These are phyloP conservation scores for Astraeus odoratus DNA, from an alignment of 768 basidiomycete genomes.

Conservation along the genomic window DNA sequence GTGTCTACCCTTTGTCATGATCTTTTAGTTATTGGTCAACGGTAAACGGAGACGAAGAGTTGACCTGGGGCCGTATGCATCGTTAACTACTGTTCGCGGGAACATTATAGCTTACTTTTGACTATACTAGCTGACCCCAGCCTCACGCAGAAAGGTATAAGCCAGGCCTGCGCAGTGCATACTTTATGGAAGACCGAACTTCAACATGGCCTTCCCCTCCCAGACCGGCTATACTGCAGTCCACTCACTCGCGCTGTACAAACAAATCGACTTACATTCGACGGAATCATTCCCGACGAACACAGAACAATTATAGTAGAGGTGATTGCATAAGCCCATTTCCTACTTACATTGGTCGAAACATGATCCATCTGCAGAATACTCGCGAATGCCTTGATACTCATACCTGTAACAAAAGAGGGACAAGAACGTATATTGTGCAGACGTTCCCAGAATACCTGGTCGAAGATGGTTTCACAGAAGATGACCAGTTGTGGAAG, in stretches of 20 bases:
- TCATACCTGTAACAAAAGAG: slow-evolving; percentile 67
- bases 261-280: slow-evolving; percentile 51
- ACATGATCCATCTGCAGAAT: slow-evolving; percentile 40
- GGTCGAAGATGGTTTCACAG: slow-evolving; percentile 52
- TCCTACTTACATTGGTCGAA: background rate
- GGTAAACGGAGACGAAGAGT: slow-evolving; percentile 54
- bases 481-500: slow-evolving; percentile 58
- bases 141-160: slow-evolving; percentile 50
- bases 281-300: slow-evolving; percentile 24
- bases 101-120: background rate
- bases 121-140: slow-evolving; percentile 51
- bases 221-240: slow-evolving; percentile 52
- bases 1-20: too few species aligned
- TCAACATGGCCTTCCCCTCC: slow-evolving; percentile 35
- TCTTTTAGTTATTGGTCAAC: slow-evolving; percentile 66
- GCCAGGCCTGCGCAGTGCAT: slow-evolving; percentile 45
- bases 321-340: slow-evolving; percentile 33
- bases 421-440: slow-evolving; percentile 41
- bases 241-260: slow-evolving; percentile 57
- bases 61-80: slow-evolving; percentile 68
- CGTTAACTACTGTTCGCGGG: background rate
- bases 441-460: slow-evolving; percentile 40
- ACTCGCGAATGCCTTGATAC: slow-evolving; percentile 60
- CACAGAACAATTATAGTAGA: slow-evolving; percentile 45
- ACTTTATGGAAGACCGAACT: slow-evolving; percentile 45